Evolutionary conservation across 257 asterid genomes (phyloP), one percentile per base, ranked within the genome.

Genomic region (Solanum clarkiae): DNA sequence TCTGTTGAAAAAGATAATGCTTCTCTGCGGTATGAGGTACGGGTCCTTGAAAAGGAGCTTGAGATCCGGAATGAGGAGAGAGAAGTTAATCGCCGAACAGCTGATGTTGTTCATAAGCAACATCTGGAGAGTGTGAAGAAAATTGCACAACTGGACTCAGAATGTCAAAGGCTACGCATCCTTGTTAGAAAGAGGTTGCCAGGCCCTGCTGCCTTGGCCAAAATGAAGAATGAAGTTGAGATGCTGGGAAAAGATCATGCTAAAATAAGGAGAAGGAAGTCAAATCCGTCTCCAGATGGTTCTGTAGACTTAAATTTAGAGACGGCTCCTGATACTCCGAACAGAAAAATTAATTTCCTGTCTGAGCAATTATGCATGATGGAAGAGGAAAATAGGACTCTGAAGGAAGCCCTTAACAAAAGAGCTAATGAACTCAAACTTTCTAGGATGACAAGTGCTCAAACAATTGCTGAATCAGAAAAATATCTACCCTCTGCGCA

Each of bases 31-130:
- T 93, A 93, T 44, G 94, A 93, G 92, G 88, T 93, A 57, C 91
- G 91, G 53, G 93, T 94, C 84, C 92, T 92, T 55, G 97, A 94
- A 85, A 94, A 94, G 90, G 97, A 96, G 90, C 94, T 90, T 40
- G 95, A 92, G 82, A 92, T 96, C 86, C 90, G 98, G 80, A 96
- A 90, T 32, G 98, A 94, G 89, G 99, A 96, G 91, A 91, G 95
- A 83, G 98, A 96, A 87, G 90, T 90, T 85, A 91, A 87, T 84
- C 89, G 90, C 42, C 93, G 98, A 85, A 87, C 93, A 60, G 91
- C 95, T 86, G 98, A 92, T 26, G 89, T 86, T 81, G 88, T 92
- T 56, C 93, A 91, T 45, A 94, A 85, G 85, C 90, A 94, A 86
- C 92, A 93, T 74, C 88, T 87, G 85, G 98, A 93, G 87, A 92